Evolutionary conservation across 2,329 filamentous ascomycete species (phyloP).

Genomic region (Neofusicoccum kwambonambiense): DNA sequence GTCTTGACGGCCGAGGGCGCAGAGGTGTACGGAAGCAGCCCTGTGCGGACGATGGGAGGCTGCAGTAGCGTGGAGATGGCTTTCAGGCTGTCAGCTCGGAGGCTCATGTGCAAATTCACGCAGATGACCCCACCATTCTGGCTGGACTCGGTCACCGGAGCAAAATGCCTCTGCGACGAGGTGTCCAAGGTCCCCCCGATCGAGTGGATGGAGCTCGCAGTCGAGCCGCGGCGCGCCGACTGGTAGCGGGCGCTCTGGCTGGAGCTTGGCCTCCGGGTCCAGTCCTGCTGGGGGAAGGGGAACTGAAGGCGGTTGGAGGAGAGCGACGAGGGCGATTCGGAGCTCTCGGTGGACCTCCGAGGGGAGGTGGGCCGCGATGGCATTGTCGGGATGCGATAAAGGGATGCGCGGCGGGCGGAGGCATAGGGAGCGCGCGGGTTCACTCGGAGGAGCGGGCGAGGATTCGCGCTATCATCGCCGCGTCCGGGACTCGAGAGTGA

Average conservation of each 20-base stretch:
- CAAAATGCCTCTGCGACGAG: constrained; percentile 56
- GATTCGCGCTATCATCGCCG: constrained; percentile 14
- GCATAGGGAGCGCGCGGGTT: constrained; percentile 21
- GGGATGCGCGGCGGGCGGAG: constrained; percentile 19
- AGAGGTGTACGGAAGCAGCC: constrained; percentile 74
- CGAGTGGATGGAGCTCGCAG: constrained; percentile 82
- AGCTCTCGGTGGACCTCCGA: constrained; percentile 50
- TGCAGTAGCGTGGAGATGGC: constrained; percentile 93
- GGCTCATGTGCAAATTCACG: not conserved
- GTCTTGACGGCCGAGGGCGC: constrained; percentile 74
- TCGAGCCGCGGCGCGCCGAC: constrained; percentile 69
- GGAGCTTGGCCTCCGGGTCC: constrained; percentile 46
- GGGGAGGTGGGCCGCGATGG: constrained; percentile 44
- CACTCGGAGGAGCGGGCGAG: not conserved
- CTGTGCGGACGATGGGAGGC: constrained; percentile 84
- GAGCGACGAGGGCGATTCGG: constrained; percentile 45
- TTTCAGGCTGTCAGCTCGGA: constrained; percentile 32
- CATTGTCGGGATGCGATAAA: constrained; percentile 28
- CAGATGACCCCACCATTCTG: constrained; percentile 66
- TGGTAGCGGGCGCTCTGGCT: constrained; percentile 43
- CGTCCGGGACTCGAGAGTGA: not conserved
- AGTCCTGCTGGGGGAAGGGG: constrained; percentile 61
- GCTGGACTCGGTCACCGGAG: constrained; percentile 68
- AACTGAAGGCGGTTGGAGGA: constrained; percentile 44
- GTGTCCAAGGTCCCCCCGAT: constrained; percentile 81